Percentiles rank a stretch among this genome's conserved stretches.
These are phyloP conservation scores for Phytopythium montanum DNA, from an alignment of 352 stramenopile species.

Conservation along the genomic window DNA sequence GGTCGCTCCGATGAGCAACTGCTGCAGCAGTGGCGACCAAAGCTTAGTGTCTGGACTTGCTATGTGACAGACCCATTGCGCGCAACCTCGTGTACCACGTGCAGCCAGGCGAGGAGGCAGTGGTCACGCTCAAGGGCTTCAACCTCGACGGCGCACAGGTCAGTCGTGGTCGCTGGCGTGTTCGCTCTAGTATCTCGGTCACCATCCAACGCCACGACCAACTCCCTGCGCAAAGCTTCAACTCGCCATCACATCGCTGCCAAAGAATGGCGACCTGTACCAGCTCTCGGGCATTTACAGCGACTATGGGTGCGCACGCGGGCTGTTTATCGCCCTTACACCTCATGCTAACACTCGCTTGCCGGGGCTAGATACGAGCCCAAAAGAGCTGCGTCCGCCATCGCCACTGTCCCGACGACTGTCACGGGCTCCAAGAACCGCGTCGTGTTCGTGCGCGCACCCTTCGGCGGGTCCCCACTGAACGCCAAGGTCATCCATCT, in stretches of 20 bases:
- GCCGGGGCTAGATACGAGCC: slow-evolving; percentile 60
- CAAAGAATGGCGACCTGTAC: slow-evolving; percentile 77
- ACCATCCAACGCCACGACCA: too few species aligned
- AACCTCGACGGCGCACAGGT: slow-evolving; percentile 50
- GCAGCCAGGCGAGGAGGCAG: slow-evolving; percentile 57
- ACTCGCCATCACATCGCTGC: slow-evolving; percentile 81
- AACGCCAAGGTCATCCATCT: slow-evolving; percentile 46
- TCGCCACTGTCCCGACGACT: slow-evolving; percentile 42
- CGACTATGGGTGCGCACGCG: slow-evolving; percentile 65
- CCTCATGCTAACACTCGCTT: not conserved
- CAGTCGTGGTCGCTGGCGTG: not conserved
- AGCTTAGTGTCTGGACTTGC: not conserved
- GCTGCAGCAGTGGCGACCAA: not conserved
- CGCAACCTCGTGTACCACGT: slow-evolving; percentile 77
- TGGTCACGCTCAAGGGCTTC: slow-evolving; percentile 83
- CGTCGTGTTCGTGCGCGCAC: slow-evolving; percentile 76
- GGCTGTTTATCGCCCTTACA: too few species aligned
- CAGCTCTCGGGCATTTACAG: slow-evolving; percentile 89
- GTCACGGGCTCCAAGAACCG: slow-evolving; percentile 87
- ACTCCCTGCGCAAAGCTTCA: slow-evolving; percentile 34
- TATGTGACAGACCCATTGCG: slow-evolving; percentile 38
- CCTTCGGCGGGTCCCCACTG: slow-evolving; percentile 50
- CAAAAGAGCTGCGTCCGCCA: slow-evolving; percentile 56
- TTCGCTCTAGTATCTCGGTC: too few species aligned
- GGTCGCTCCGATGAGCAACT: too few species aligned